Evolutionary conservation across 2,329 filamentous ascomycete genomes (phyloP).

Genomic region (Aureobasidium sp.): DNA sequence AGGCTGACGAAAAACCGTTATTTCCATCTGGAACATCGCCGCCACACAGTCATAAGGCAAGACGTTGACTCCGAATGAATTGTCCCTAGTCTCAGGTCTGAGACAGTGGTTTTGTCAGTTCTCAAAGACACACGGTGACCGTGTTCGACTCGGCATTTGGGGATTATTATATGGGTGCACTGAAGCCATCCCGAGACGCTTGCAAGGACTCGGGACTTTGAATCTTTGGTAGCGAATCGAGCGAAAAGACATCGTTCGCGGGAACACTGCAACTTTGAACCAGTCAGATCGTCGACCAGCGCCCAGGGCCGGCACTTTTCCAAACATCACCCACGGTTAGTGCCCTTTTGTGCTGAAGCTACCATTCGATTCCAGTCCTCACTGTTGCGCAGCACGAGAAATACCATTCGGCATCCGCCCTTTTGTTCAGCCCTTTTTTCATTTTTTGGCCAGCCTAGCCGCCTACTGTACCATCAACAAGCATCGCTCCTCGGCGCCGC

Average conservation of each 20-base stretch:
- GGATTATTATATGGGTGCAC: constrained; percentile 15
- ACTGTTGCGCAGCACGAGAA: constrained; percentile 10
- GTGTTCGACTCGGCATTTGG: constrained; percentile 12
- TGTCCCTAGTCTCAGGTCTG: constrained; percentile 16
- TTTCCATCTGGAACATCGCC: constrained; percentile 15
- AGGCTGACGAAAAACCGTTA: constrained; percentile 17
- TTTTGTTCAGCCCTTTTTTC: constrained; percentile 9
- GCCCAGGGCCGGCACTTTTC: constrained; percentile 13
- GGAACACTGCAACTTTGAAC: constrained; percentile 8
- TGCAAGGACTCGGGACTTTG: constrained; percentile 14
- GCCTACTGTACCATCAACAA: not conserved
- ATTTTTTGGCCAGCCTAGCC: not conserved
- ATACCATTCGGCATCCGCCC: constrained; percentile 7
- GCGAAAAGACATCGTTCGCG: constrained; percentile 16
- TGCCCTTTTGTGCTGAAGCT: constrained; percentile 11
- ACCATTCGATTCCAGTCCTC: constrained; percentile 13
- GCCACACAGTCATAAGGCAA: constrained; percentile 17
- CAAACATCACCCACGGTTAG: constrained; percentile 15
- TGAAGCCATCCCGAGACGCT: constrained; percentile 15
- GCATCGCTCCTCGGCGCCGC: constrained; percentile 4
- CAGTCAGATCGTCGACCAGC: constrained; percentile 15
- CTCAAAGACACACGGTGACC: constrained; percentile 9
- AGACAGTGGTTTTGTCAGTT: constrained; percentile 16
- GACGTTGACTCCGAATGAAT: constrained; percentile 9
- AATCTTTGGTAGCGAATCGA: constrained; percentile 16